Conservation (phyloP, 2,329 filamentous ascomycete species). For the Arthrobotrys pseudoclavata region DNA sequence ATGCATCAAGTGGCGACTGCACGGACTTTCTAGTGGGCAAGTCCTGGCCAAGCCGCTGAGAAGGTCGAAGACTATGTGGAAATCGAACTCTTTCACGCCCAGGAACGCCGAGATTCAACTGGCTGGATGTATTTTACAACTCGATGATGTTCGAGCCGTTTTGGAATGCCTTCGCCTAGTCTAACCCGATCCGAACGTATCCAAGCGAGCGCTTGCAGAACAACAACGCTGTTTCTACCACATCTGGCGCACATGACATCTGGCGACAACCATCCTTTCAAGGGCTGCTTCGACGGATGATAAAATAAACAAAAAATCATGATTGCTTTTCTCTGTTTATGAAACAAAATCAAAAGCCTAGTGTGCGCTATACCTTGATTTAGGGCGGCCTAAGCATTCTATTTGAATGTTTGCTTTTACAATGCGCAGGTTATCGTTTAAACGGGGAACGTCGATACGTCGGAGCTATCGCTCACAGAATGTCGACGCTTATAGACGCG, state of each 20-base stretch:
- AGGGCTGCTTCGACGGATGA: neutral
- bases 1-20: neutral
- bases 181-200: neutral
- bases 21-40: neutral
- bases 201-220: conserved; percentile 38
- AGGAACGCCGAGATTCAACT: conserved; percentile 2
- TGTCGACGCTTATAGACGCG: conserved; percentile 25
- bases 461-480: conserved; percentile 9
- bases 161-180: conserved; percentile 28
- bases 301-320: neutral
- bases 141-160: conserved; percentile 47
- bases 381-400: neutral
- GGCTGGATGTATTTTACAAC: conserved; percentile 35
- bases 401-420: neutral
- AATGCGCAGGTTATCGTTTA: conserved; percentile 2
- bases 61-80: neutral
- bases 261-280: neutral
- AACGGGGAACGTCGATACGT: neutral
- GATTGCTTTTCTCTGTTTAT: neutral
- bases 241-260: conserved; percentile 14
- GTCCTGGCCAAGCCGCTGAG: conserved; percentile 1
- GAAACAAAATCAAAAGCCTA: neutral
- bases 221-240: conserved; percentile 29
- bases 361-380: neutral
- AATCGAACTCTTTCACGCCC: conserved; percentile 7